Conservation (phyloP, 495 filamentous ascomycete genomes). For the Hypomontagnella submonticulosa region DNA sequence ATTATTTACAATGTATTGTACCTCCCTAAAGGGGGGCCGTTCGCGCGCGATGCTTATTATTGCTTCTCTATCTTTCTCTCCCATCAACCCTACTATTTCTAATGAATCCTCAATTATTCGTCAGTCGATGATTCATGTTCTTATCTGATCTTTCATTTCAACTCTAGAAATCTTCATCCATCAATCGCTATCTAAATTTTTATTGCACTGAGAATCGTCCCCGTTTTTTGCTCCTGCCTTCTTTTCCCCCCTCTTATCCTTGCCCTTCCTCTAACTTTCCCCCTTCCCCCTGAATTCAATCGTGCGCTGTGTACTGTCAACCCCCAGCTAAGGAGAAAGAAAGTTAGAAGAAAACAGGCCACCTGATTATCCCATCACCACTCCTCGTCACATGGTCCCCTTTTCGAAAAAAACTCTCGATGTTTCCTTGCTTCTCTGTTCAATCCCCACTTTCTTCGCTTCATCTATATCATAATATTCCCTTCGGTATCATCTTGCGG, state of each 20-base stretch:
- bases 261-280: constrained; percentile 11
- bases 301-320: constrained; percentile 1
- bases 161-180: background rate
- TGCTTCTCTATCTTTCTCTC: constrained; percentile 1
- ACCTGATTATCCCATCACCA: constrained; percentile 15
- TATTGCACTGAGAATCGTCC: background rate
- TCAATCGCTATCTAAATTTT: background rate
- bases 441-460: constrained; percentile 18
- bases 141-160: background rate
- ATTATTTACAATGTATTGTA: constrained; percentile 9
- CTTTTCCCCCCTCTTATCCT: background rate
- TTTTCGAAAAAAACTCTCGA: constrained; percentile 14
- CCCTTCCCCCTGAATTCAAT: constrained; percentile 24
- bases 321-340: constrained; percentile 12
- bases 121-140: background rate
- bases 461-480: constrained; percentile 16
- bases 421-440: constrained; percentile 7
- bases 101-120: background rate
- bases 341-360: background rate
- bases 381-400: constrained; percentile 25
- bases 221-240: constrained; percentile 8
- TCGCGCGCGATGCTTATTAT: background rate
- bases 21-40: background rate
- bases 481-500: constrained; percentile 6
- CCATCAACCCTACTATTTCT: background rate